Evolutionary conservation across 2,329 filamentous ascomycete genomes (phyloP), one percentile per base, ranked within the genome.

Genomic region (Canariomyces notabilis): DNA sequence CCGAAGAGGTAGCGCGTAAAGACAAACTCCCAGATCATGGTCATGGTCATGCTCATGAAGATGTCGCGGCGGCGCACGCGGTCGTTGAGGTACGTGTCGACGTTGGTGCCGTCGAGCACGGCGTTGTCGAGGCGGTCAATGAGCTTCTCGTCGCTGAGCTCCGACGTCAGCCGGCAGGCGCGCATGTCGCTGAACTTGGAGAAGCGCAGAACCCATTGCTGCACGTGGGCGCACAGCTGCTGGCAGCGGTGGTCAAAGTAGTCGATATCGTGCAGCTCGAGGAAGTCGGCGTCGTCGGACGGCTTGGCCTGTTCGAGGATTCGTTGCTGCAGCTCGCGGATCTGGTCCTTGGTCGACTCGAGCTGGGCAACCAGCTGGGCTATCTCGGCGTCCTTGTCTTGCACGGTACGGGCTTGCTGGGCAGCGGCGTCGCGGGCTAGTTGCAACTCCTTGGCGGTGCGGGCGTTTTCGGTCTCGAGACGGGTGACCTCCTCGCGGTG

Each of bases 31-130:
- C 90, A 98, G 42, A 98, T 83, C 89, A 98, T 96, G 51, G 87
- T 93, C 90, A 97, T 97, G 46, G 91, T 88, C 66, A 98, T 89
- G 31, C 89, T 93, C 89, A 97, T 96, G 75, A 98, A 96, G 48
- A 97, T 83, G 64, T 97, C 91, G 50, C 91, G 83, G 51, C 93
- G 84, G 60, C 80, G 83, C 44, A 96, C 85, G 32, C 94, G 87
- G 64, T 98, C 91, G 55, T 79, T 79, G 39, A 98, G 82, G 61
- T 95, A 93, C 48, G 75, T 73, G 66, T 97, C 89, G 53, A 95
- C 89, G 62, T 97, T 90, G 37, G 89, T 89, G 52, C 91, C 93
- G 67, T 98, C 94, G 20, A 98, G 77, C 44, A 98, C 83, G 51
- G 89, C 82, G 66, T 96, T 96, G 70, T 97, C 93, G 38, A 98